Conservation (phyloP, 176 grass and related monocot genomes). For the Pharus latifolius region DNA sequence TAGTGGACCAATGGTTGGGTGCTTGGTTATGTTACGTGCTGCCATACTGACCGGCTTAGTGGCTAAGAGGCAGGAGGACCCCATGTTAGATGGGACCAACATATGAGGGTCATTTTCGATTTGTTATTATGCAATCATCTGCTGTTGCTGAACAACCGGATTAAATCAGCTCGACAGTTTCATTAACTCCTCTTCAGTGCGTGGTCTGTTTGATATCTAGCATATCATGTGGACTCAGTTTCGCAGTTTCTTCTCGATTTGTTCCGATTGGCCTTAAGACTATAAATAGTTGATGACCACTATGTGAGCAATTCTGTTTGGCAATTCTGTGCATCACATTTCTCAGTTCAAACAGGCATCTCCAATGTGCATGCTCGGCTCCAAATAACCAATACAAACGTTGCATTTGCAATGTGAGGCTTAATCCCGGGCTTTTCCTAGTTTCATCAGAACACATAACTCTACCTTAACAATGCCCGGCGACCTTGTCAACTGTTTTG, state of each 20-base stretch:
- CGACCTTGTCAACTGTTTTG: too few relatives aligned
- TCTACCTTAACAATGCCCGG: too few relatives aligned
- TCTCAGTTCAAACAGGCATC: not conserved
- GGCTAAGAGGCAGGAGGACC: not conserved
- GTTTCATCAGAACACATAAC: too few relatives aligned
- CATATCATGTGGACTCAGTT: slow-evolving; percentile 10
- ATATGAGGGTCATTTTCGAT: too few relatives aligned
- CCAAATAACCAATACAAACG: too few relatives aligned
- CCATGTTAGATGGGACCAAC: too few relatives aligned
- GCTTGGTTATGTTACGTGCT: not conserved
- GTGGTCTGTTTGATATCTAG: not conserved
- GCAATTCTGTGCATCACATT: not conserved
- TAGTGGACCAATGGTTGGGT: not conserved
- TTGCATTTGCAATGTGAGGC: too few relatives aligned
- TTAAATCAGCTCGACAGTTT: slow-evolving; percentile 9
- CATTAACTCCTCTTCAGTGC: not conserved
- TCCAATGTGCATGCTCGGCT: too few relatives aligned
- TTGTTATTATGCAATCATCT: not conserved
- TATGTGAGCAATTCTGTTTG: not conserved
- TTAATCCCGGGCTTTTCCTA: too few relatives aligned
- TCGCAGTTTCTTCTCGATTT: not conserved
- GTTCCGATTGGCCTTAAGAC: not conserved
- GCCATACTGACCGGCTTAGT: not conserved
- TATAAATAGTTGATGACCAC: too few relatives aligned
- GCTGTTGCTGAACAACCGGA: not conserved